These are phyloP conservation scores for Triangularia verruculosa DNA, from an alignment of 2,329 filamentous ascomycete genomes.

Conservation along the genomic window DNA sequence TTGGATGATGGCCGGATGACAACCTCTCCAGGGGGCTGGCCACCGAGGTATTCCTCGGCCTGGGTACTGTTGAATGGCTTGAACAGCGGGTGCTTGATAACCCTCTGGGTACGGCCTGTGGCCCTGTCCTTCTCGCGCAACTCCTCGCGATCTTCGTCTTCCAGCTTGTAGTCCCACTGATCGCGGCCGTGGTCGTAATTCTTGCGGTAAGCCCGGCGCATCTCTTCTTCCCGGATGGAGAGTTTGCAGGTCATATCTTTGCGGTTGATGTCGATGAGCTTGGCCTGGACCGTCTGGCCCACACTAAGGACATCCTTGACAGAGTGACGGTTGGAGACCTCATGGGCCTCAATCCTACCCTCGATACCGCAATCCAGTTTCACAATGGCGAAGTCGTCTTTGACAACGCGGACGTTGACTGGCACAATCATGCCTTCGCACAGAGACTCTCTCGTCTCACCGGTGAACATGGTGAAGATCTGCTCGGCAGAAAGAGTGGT, in stretches of 20 bases:
- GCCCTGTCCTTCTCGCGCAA: conserved; percentile 82
- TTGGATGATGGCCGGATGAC: conserved; percentile 95
- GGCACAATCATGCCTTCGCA: conserved; percentile 90
- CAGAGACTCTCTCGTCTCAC: conserved; percentile 81
- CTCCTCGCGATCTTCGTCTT: conserved; percentile 77
- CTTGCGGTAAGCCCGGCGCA: conserved; percentile 69
- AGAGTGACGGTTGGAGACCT: conserved; percentile 71
- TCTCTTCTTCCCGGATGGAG: conserved; percentile 75
- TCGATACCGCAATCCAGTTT: conserved; percentile 94
- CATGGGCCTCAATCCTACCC: conserved; percentile 77
- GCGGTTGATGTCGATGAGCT: conserved; percentile 82
- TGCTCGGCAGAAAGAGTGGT: conserved; percentile 67
- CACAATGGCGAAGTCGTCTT: conserved; percentile 88
- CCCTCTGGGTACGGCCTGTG: conserved; percentile 82
- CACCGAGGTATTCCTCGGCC: conserved; percentile 89
- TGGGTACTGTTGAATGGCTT: conserved; percentile 87
- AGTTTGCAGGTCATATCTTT: conserved; percentile 81
- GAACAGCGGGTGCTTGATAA: conserved; percentile 98
- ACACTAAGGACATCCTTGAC: conserved; percentile 71
- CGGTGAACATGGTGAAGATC: conserved; percentile 94
- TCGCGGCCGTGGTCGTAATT: conserved; percentile 69
- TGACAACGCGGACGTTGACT: conserved; percentile 81
- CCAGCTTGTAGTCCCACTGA: conserved; percentile 84
- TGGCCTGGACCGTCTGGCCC: conserved; percentile 84
- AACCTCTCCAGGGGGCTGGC: conserved; percentile 80